A percentile compares a stretch with the other conserved stretches of the same genome.
Evolutionary conservation across 1,139 yeast genomes (phyloP).

Genomic region (Kodamaea ohmeri): DNA sequence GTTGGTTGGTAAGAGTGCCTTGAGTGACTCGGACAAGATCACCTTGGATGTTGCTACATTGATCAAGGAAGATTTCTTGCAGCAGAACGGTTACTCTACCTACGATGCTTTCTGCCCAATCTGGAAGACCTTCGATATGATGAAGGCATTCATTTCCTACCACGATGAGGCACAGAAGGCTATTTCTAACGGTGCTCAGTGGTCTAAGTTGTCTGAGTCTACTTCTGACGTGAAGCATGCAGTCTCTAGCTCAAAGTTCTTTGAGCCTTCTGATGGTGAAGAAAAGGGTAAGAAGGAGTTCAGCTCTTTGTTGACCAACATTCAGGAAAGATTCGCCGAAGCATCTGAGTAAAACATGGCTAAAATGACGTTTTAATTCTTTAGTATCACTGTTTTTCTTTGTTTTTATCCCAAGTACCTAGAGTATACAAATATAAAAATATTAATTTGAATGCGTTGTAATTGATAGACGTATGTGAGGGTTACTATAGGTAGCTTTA

Average conservation of each 20-base stretch:
- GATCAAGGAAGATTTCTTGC: conserved; percentile 96
- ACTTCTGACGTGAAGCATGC: conserved; percentile 90
- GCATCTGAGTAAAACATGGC: conserved; percentile 67
- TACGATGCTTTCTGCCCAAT: conserved; percentile 99
- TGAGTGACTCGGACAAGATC: conserved; percentile 94
- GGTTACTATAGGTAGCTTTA: background rate
- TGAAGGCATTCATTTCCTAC: conserved; percentile 88
- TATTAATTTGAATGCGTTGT: background rate
- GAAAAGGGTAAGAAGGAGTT: conserved; percentile 72
- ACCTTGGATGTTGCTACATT: conserved; percentile 88
- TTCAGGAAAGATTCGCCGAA: conserved; percentile 91
- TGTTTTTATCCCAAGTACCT: conserved; percentile 4
- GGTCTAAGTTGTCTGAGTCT: conserved; percentile 88
- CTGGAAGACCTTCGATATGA: conserved; percentile 98
- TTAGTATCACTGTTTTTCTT: conserved; percentile 6
- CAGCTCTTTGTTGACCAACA: conserved; percentile 67
- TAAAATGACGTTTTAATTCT: conserved; percentile 8
- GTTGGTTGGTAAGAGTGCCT: conserved; percentile 96
- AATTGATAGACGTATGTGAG: too few relatives aligned
- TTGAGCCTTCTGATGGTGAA: conserved; percentile 92
- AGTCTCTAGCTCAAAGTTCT: conserved; percentile 91
- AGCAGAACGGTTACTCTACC: conserved; percentile 97
- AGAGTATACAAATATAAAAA: conserved; percentile 5
- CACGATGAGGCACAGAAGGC: conserved; percentile 98
- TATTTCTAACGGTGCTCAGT: conserved; percentile 86